Evolutionary conservation across 2,329 filamentous ascomycete species (phyloP), one percentile per base, ranked within the genome.

Genomic region (Botrytis porri): DNA sequence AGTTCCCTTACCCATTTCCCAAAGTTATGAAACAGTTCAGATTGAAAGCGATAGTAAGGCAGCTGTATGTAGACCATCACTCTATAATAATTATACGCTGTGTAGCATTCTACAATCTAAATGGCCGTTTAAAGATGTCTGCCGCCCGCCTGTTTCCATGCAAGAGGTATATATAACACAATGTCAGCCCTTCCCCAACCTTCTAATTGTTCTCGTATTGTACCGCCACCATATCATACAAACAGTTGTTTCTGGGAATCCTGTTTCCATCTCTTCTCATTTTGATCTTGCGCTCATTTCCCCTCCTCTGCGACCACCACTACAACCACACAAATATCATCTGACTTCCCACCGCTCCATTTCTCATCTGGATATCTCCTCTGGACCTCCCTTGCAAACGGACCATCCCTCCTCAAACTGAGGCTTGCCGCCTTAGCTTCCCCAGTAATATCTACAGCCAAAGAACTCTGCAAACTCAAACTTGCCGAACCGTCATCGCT

Each of bases 311-410:
- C 89, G 1, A 93, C 93, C 43, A 97, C 85, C 45, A 91, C 89
- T 22, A 95, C 90, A 69, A 99, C 85, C 7, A 94, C 94, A 79
- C 94, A 95, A 74, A 99, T 98, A 82, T 99, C 96, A 81, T 99
- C 96, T 32, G 97, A 89, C 83, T 99, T 99, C 70, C 96, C 96
- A 73, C 96, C 96, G 73, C 90, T 90, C 89, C 93, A 99, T 73
- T 90, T 89, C 82, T 98, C 95, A 54, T 91, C 86, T 0, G 96
- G 95, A 78, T 93, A 97, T 80, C 93, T 90, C 80, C 91, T 93
- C 81, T 96, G 93, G 32, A 98, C 94, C 82, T 98, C 94, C 82
- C 93, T 97, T 59, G 96, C 94, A 82, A 99, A 99, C 0, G 96
- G 96, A 0, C 95, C 94, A 81, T 98, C 93, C 70, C 93, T 85